Evolutionary conservation across 2,329 filamentous ascomycete genomes (phyloP), one percentile per base, ranked within the genome.

Genomic region (Monilinia laxa): DNA sequence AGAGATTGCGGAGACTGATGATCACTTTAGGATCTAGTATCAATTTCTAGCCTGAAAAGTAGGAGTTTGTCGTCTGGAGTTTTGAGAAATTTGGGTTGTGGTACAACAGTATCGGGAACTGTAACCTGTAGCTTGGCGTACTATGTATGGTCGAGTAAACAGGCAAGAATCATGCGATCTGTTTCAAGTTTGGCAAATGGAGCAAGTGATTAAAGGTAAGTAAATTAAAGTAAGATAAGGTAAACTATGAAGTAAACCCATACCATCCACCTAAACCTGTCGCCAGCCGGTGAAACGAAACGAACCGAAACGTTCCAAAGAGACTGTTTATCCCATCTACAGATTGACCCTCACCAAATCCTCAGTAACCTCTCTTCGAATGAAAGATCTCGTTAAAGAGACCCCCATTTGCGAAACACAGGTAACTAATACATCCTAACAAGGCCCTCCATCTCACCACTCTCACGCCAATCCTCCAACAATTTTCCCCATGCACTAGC

Each of bases 401-500:
- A 42, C 28, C 10, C 31, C 45, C 38, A 31, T 20, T 23, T 5
- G 18, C 28, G 7, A 51, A 11, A 16, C 16, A 14, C 40, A 45
- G 42, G 42, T 16, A 11, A 20, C 40, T 49, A 62, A 54, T n/a
- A 45, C n/a, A 35, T 49, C 38, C 40, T 66, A 7, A 62, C 40
- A 16, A 66, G 40, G 5, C 64, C 64, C 25, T 45, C 49, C 64
- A 66, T 66, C 25, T 51, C 31, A 7, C 64, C 64, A 9, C 47
- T 28, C 18, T 23, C 23, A 4, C 57, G 51, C 64, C 64, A 66
- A 31, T 62, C 49, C 49, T 45, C 47, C 56, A 66, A 62, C 38
- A 66, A 42, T 9, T 63, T 62, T 7, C 45, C 57, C 64, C 64
- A 66, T 10, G 47, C 64, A 47, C 58, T 66, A 14, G 64, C 64